These are phyloP conservation scores for Globisporangium canariense DNA, from an alignment of 352 stramenopile genomes.

Conservation along the genomic window DNA sequence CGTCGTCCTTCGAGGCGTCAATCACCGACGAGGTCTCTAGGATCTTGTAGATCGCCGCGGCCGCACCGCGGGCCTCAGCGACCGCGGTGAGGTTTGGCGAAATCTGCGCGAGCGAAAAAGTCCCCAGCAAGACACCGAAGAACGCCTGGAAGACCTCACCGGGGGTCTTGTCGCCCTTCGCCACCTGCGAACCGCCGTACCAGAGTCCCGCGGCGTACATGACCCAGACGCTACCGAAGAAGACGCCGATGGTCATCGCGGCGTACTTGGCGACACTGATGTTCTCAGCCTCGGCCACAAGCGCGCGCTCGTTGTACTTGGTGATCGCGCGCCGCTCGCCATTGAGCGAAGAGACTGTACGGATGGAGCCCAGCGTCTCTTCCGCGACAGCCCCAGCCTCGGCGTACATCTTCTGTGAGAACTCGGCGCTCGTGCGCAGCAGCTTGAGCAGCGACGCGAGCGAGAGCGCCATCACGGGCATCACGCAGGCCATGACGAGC, in stretches of 20 bases:
- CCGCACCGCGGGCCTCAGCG: constrained; percentile 39
- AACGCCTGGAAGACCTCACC: constrained; percentile 47
- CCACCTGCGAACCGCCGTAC: constrained; percentile 51
- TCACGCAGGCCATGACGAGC: constrained; percentile 44
- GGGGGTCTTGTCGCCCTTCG: constrained; percentile 25
- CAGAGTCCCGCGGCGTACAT: constrained; percentile 47
- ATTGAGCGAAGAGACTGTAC: constrained; percentile 50
- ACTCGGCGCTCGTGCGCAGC: constrained; percentile 19
- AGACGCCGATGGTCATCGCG: constrained; percentile 27
- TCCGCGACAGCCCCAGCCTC: constrained; percentile 50
- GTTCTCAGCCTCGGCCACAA: constrained; percentile 28
- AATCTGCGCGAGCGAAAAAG: constrained; percentile 41
- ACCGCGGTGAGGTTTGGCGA: constrained; percentile 51
- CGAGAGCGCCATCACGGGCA: constrained; percentile 39
- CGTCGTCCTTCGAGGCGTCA: constrained; percentile 30
- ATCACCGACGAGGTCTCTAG: constrained; percentile 48
- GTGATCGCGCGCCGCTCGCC: constrained; percentile 37
- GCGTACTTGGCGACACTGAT: constrained; percentile 25
- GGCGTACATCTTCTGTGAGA: constrained; percentile 41
- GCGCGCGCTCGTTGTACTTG: constrained; percentile 30
- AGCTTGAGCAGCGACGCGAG: constrained; percentile 30
- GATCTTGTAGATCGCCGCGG: constrained; percentile 40
- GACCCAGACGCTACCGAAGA: constrained; percentile 38
- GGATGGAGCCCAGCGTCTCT: constrained; percentile 58
- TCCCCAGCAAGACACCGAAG: constrained; percentile 50